A percentile compares a stretch with the other conserved stretches of the same genome.
Conservation (phyloP, 768 basidiomycete species). For the Rhodocollybia butyracea region DNA sequence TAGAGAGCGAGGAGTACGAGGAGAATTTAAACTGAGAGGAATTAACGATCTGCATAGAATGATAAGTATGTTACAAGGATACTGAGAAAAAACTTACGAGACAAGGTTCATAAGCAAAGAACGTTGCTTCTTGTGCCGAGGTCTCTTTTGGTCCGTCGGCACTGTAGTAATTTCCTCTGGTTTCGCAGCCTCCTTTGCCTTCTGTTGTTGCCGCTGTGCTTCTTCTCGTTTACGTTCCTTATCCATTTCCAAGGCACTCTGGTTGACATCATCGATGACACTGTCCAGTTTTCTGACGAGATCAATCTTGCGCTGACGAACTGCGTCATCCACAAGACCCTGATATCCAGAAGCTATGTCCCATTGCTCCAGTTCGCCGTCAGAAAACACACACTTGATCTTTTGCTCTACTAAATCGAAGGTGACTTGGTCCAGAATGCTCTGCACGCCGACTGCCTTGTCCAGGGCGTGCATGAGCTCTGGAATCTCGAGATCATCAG, state of each 20-base stretch:
- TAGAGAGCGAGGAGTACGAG: constrained; percentile 15
- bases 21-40: constrained; percentile 17
- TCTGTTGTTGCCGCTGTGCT: constrained; percentile 6
- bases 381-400: constrained; percentile 54
- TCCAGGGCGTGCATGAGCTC: constrained; percentile 55
- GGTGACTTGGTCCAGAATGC: constrained; percentile 53
- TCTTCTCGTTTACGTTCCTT: constrained; percentile 24
- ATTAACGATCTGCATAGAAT: constrained; percentile 19
- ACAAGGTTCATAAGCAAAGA: constrained; percentile 71
- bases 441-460: constrained; percentile 53
- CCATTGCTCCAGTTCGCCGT: constrained; percentile 51
- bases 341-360: constrained; percentile 24
- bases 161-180: constrained; percentile 16
- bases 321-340: neutral
- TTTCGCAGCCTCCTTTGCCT: constrained; percentile 24
- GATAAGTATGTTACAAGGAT: neutral
- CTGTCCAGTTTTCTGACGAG: constrained; percentile 43
- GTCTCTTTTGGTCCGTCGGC: constrained; percentile 26
- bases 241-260: constrained; percentile 42
- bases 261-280: constrained; percentile 52
- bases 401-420: constrained; percentile 52
- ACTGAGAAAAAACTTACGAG: constrained; percentile 37
- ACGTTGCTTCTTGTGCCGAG: constrained; percentile 59
- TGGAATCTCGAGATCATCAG: constrained; percentile 53
- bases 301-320: neutral